Conservation (phyloP, 305 asterid species). For the Fraxinus sp. region DNA sequence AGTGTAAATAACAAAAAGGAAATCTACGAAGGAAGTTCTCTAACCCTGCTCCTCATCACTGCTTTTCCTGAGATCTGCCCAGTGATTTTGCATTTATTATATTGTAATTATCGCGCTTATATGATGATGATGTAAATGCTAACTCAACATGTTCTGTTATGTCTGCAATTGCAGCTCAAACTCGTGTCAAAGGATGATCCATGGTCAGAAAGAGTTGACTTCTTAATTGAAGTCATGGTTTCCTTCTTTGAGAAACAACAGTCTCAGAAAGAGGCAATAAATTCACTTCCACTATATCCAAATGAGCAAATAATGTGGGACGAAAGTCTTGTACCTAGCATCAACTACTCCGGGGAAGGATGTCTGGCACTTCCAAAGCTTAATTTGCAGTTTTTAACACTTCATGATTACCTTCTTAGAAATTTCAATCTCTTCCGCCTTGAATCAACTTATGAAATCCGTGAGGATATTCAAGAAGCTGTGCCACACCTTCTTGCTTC, state of each 20-base stretch:
- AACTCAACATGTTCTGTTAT: slow-evolving; percentile 6
- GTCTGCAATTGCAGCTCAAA: slow-evolving; percentile 63
- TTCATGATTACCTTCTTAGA: slow-evolving; percentile 95
- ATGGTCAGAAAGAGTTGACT: slow-evolving; percentile 93
- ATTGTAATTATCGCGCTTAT: not conserved
- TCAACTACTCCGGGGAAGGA: slow-evolving; percentile 98
- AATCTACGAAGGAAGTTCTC: not conserved
- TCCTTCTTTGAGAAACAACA: slow-evolving; percentile 91
- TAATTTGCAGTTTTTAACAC: slow-evolving; percentile 88
- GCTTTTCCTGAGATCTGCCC: not conserved
- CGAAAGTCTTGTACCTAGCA: slow-evolving; percentile 98
- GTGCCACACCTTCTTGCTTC: slow-evolving; percentile 92
- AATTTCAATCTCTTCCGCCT: slow-evolving; percentile 98
- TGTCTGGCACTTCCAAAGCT: slow-evolving; percentile 98
- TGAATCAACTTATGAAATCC: slow-evolving; percentile 96
- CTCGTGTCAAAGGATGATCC: slow-evolving; percentile 78
- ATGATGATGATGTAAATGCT: slow-evolving; percentile 4
- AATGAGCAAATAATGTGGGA: slow-evolving; percentile 99
- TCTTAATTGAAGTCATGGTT: slow-evolving; percentile 86
- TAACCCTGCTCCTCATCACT: not conserved
- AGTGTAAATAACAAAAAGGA: not conserved
- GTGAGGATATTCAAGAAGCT: slow-evolving; percentile 98
- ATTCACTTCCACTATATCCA: slow-evolving; percentile 95
- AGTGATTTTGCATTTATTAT: slow-evolving; percentile 5
- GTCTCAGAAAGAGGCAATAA: slow-evolving; percentile 95